Base-by-base conservation (phyloP, 495 filamentous ascomycete genomes). In the Glarea lozoyensis region DNA sequence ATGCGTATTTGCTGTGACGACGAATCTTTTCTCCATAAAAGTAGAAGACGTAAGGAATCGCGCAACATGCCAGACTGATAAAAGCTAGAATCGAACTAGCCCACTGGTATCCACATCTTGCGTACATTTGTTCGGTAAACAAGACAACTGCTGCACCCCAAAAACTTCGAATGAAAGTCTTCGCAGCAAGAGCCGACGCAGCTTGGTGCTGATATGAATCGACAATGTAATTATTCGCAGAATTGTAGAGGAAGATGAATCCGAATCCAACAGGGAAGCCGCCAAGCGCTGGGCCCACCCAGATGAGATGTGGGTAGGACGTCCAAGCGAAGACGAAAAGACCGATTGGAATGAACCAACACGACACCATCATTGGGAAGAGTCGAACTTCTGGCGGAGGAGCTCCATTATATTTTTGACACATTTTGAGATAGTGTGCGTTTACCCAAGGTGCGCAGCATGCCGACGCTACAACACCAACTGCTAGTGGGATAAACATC, bases 161-260 rank as follows among this genome's bases (percentile, higher is more conserved):
- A 59, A 88, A 80, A 7, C 75, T 81, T 5, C 86, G 74, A 32
- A 92, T 65, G 54, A 75, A 88, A 0, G 85, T 89, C 63, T 89
- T 89, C 36, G 85, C 84, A 2, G 85, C 85, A n/a, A 90, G 72
- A 0, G 85, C 85, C 4, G 79, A 84, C 0, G 86, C 85, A n/a
- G 86, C 86, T 63, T 86, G 82, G 57, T 86, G 78, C 57, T 86
- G 82, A 61, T 89, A 89, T 0, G 82, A 80, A 60, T 92, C 86
- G 42, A 92, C 84, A 52, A 71, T 48, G 57, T 88, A 88, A 65
- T 90, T 88, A 63, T 86, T 88, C 37, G 84, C 84, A 7, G 81
- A 69, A 64, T 88, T 89, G 63, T 89, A 90, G 17, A 90, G 63
- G 64, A 88, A 87, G 56, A 89, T 86, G 58, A 92, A 87, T 18